Base-by-base conservation (phyloP, 208 protist genomes). In the Wallacemonas sp. region DNA sequence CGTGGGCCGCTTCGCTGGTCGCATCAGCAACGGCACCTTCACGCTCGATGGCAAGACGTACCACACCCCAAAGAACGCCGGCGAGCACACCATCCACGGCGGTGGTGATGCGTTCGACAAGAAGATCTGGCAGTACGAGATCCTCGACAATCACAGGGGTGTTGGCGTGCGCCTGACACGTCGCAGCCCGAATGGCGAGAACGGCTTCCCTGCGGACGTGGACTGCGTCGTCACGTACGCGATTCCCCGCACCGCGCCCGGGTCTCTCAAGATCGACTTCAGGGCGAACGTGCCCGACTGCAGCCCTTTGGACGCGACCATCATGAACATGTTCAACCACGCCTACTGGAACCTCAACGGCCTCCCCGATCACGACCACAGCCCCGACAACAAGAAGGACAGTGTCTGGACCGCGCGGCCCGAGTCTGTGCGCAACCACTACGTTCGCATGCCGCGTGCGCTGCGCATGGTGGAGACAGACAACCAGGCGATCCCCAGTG, bases 301-400 rank as follows among this genome's bases (percentile, higher is more conserved):
- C 30, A 78, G 68, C 44, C 71, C 72, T 11, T 74, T 67, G 1
- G 65, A 73, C 27, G 71, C 76, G n/a, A 83, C 72, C 14, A 63
- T 73, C n/a, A 64, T 85, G 36, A 88, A 85, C 55, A 71, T 88
- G 38, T 85, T 81, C 73, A 88, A 83, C 41, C 82, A 88, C 76
- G 56, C 61, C 19, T 88, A 85, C 63, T 85, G 82, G 82, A 85
- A 85, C 46, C 71, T 88, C 23, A 85, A 88, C 70, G 78, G 78
- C 11, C 46, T 88, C 26, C 68, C 74, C 24, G 48, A 74, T 44
- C 75, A 47, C 43, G 41, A 65, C 52, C n/a, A 60, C 1, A 47
- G 26, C 41, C 21, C 56, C 9, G 64, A 70, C 39, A 61, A 36
- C 17, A 38, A 44, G n/a, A 29, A n/a, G 24, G 39, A 57, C 24